phyloP scores from a whole-genome alignment of 2,329 filamentous ascomycete species.

The Xylariomycetidae sp. region DNA sequence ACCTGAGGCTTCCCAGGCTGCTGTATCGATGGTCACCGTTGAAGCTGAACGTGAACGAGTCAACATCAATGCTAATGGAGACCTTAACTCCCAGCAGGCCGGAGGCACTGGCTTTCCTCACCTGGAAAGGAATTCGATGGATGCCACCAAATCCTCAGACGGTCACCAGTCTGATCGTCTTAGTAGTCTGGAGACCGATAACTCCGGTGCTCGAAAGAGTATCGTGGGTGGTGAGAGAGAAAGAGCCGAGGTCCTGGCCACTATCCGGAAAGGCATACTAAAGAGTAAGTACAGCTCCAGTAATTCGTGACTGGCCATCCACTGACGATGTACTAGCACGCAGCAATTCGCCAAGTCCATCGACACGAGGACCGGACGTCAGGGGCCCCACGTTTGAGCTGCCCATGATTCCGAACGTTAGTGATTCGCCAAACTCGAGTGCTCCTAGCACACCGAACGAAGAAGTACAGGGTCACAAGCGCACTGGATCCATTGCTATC shows the following conservation, averaged over 20 bases:
- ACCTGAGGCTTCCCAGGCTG: constrained; percentile 67
- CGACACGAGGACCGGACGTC: constrained; percentile 56
- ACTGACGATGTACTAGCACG: constrained; percentile 43
- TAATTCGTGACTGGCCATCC: not conserved
- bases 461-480: constrained; percentile 62
- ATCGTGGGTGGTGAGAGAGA: constrained; percentile 88
- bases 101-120: constrained; percentile 80
- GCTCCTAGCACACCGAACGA: constrained; percentile 85
- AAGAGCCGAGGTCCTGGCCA: constrained; percentile 83
- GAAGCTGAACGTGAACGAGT: constrained; percentile 86
- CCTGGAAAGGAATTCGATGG: constrained; percentile 76
- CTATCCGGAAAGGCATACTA: constrained; percentile 90
- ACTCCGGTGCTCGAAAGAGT: constrained; percentile 69
- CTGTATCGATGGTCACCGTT: constrained; percentile 91
- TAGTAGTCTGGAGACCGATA: constrained; percentile 55
- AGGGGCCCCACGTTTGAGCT: constrained; percentile 50
- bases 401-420: constrained; percentile 57
- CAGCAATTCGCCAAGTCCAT: constrained; percentile 64
- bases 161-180: constrained; percentile 44
- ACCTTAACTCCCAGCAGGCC: constrained; percentile 54
- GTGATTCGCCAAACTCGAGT: constrained; percentile 78
- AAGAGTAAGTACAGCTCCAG: constrained; percentile 61
- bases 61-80: constrained; percentile 68
- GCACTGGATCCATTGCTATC: constrained; percentile 66
- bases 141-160: constrained; percentile 48